phyloP scores from a whole-genome alignment of 2,329 filamentous ascomycete genomes.

The Chalara sp. region DNA sequence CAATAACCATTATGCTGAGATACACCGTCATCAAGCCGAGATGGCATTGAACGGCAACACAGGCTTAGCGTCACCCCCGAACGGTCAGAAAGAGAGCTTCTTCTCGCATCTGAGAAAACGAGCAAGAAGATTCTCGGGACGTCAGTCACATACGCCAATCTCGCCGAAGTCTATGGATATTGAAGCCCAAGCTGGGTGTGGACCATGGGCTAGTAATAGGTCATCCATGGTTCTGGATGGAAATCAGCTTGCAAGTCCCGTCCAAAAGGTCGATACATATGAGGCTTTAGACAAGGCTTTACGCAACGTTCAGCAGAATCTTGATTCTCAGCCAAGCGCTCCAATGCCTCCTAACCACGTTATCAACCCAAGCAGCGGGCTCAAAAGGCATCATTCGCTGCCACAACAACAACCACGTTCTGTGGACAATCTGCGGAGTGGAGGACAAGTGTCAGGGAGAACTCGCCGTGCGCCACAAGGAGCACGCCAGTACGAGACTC shows the following conservation, averaged over 20 bases:
- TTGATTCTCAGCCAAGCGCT: slow-evolving; percentile 32
- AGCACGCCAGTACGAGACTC: slow-evolving; percentile 82
- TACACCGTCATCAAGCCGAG: slow-evolving; percentile 87
- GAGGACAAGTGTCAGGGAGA: slow-evolving; percentile 65
- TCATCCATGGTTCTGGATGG: slow-evolving; percentile 74
- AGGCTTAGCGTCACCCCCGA: slow-evolving; percentile 68
- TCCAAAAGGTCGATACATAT: slow-evolving; percentile 48
- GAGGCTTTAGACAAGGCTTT: slow-evolving; percentile 55
- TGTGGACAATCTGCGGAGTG: slow-evolving; percentile 52
- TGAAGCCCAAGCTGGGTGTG: slow-evolving; percentile 87
- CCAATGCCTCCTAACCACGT: slow-evolving; percentile 50
- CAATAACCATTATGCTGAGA: slow-evolving; percentile 86
- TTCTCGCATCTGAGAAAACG: slow-evolving; percentile 96
- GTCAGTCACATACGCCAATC: slow-evolving; percentile 69
- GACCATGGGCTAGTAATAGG: slow-evolving; percentile 79
- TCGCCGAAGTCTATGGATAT: slow-evolving; percentile 79
- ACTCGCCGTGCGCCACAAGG: slow-evolving; percentile 70
- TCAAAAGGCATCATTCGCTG: slow-evolving; percentile 60
- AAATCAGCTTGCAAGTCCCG: slow-evolving; percentile 33
- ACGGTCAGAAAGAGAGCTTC: slow-evolving; percentile 87
- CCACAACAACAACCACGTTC: slow-evolving; percentile 48
- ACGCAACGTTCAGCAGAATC: slow-evolving; percentile 44
- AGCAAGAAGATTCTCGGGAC: slow-evolving; percentile 83
- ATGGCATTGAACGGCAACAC: slow-evolving; percentile 78
- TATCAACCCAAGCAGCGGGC: slow-evolving; percentile 40